Evolutionary conservation across 108 stramenopile species (phyloP).

Genomic region (Discostella stelligeroides): DNA sequence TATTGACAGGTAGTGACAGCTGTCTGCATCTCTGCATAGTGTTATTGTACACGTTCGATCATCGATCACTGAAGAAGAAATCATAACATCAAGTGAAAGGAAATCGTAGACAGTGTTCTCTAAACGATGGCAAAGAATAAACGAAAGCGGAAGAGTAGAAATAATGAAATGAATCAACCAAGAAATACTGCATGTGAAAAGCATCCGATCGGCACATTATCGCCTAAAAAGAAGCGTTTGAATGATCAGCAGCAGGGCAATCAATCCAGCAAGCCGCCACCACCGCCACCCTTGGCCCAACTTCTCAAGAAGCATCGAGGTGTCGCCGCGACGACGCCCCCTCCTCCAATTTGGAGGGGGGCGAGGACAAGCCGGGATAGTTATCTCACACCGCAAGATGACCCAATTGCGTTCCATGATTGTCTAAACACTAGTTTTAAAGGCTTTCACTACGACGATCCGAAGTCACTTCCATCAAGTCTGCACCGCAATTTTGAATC

Average conservation of each 20-base stretch:
- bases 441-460: conserved; percentile 54
- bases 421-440: conserved; percentile 52
- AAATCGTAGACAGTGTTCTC: no score
- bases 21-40: no score
- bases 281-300: conserved; percentile 5
- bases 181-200: no score
- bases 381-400: conserved; percentile 52
- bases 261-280: not conserved
- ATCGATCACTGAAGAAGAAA: no score
- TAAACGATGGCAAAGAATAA: no score
- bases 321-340: conserved; percentile 16
- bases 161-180: no score
- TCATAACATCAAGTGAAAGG: no score
- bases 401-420: conserved; percentile 37
- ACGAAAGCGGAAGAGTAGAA: no score
- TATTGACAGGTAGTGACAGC: no score
- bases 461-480: conserved; percentile 22
- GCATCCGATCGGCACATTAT: no score
- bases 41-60: no score
- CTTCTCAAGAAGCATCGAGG: conserved; percentile 26
- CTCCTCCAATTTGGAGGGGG: conserved; percentile 18
- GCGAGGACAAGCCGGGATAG: not conserved
- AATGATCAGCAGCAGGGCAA: not conserved
- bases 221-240: not conserved
- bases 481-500: conserved; percentile 44